A percentile compares a stretch with the other conserved stretches of the same genome.
phyloP scores from a whole-genome alignment of 140 eudicot genomes.

The Oenanthe javanica region DNA sequence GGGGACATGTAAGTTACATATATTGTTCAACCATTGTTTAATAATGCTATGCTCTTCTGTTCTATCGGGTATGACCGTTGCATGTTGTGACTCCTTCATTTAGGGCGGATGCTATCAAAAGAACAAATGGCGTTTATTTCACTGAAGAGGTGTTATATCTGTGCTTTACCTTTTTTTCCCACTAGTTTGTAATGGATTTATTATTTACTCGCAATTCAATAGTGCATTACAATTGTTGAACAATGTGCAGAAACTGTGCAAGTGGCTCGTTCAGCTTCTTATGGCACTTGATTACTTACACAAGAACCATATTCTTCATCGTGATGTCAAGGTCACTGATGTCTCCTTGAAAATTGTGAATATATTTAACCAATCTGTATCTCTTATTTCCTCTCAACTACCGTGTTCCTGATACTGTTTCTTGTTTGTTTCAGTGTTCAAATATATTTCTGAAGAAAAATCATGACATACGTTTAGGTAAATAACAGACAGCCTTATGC shows the following conservation, averaged over 20 bases:
- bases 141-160: conserved; percentile 63
- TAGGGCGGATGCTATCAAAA: conserved; percentile 88
- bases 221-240: conserved; percentile 3
- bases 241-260: conserved; percentile 65
- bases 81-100: conserved; percentile 17
- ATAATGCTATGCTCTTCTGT: conserved; percentile 10
- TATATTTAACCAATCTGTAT: background rate
- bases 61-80: background rate
- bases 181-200: background rate
- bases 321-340: conserved; percentile 82
- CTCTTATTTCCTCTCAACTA: background rate
- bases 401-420: background rate
- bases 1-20: conserved; percentile 85
- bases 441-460: conserved; percentile 90
- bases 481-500: conserved; percentile 10
- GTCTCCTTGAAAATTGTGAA: conserved; percentile 9
- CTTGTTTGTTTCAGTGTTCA: conserved; percentile 60
- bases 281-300: conserved; percentile 95
- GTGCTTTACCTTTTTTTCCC: background rate
- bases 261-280: conserved; percentile 91
- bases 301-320: conserved; percentile 75
- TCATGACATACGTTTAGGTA: conserved; percentile 92
- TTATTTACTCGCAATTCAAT: conserved; percentile 6
- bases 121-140: conserved; percentile 68
- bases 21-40: background rate